Evolutionary conservation across 345 rosid species (phyloP).

Genomic region (Moricandia arvensis): DNA sequence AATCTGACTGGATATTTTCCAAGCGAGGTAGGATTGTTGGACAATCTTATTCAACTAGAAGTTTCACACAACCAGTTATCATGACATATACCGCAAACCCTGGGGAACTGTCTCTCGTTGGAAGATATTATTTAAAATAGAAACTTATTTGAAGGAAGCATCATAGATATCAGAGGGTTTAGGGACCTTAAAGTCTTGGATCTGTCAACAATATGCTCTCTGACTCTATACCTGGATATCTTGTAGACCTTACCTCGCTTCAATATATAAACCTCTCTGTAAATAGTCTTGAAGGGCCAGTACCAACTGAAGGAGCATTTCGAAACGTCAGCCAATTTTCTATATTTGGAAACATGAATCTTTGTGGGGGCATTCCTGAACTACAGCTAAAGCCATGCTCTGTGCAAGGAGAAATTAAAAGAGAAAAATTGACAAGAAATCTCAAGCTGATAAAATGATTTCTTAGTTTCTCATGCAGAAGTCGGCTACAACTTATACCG

Average conservation of each 20-base stretch:
- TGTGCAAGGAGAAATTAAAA: neutral
- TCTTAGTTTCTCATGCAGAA: too few relatives aligned
- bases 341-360: neutral
- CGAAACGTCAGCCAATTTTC: neutral
- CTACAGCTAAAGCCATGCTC: neutral
- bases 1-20: neutral
- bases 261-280: neutral
- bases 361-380: neutral
- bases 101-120: neutral
- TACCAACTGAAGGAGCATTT: neutral
- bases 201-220: neutral
- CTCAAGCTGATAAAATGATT: too few relatives aligned
- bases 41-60: neutral
- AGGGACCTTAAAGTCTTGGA: neutral
- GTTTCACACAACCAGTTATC: neutral
- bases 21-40: neutral
- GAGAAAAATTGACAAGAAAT: too few relatives aligned
- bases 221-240: neutral
- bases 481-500: too few relatives aligned
- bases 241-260: neutral
- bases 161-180: neutral
- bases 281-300: neutral
- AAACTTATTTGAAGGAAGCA: neutral
- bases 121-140: neutral
- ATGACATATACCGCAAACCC: neutral